These are phyloP conservation scores for Talaromyces thailandensis DNA, from an alignment of 495 filamentous ascomycete genomes.

Conservation along the genomic window DNA sequence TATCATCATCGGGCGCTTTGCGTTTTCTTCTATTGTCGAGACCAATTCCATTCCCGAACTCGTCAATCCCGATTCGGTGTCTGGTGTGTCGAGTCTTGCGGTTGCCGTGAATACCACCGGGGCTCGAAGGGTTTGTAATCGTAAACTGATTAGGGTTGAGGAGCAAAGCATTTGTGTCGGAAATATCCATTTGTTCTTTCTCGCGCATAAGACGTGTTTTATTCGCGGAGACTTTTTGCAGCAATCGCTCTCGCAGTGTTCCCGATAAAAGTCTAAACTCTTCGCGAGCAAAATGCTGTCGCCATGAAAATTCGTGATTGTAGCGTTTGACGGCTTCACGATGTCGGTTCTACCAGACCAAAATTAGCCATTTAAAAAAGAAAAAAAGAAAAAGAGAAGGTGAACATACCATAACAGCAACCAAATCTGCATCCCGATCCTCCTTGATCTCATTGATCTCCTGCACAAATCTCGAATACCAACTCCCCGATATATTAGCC, in stretches of 20 bases:
- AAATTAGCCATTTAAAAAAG: no score
- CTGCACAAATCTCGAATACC: conserved; percentile 72
- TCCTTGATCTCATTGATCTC: conserved; percentile 80
- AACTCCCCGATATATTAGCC: conserved; percentile 63
- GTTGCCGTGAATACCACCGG: conserved; percentile 70
- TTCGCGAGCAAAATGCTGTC: conserved; percentile 65
- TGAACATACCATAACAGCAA: conserved; percentile 60
- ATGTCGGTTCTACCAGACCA: conserved; percentile 26
- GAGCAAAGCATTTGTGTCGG: conserved; percentile 78
- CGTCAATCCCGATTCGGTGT: conserved; percentile 71
- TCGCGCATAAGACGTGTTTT: conserved; percentile 71
- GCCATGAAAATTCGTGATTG: conserved; percentile 32
- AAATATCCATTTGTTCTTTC: conserved; percentile 81
- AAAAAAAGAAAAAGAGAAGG: no score
- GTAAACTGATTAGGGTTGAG: conserved; percentile 90
- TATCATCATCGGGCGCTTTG: conserved; percentile 59
- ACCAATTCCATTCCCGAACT: conserved; percentile 54
- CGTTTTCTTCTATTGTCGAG: conserved; percentile 72
- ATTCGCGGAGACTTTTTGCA: conserved; percentile 66
- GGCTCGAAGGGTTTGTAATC: conserved; percentile 69
- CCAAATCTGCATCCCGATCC: conserved; percentile 68
- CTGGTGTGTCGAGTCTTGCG: conserved; percentile 78
- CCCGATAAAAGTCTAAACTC: conserved; percentile 69
- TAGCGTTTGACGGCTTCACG: conserved; percentile 31
- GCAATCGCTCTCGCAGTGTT: conserved; percentile 77